These are phyloP conservation scores for Chalciporus chontae DNA, from an alignment of 768 basidiomycete species.

Conservation along the genomic window DNA sequence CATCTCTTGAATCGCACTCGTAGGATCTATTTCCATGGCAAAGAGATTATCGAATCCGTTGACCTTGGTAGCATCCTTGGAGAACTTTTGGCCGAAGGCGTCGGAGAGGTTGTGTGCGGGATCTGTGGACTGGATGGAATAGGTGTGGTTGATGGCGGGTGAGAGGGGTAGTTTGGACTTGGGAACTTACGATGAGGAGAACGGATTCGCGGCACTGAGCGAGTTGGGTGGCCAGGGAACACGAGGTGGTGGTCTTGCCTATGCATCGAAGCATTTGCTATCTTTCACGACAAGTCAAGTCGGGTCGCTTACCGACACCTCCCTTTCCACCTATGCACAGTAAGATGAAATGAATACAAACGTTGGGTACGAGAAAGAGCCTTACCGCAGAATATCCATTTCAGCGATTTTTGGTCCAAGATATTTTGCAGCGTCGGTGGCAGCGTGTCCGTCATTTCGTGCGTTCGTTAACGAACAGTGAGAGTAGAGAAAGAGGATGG, in stretches of 20 bases:
- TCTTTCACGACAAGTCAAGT: background rate
- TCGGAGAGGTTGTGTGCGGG: conserved; percentile 99
- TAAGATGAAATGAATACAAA: conserved; percentile 11
- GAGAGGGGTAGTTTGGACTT: background rate
- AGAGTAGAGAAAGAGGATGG: conserved; percentile 2
- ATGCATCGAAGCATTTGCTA: conserved; percentile 1
- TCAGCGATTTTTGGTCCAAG: conserved; percentile 86
- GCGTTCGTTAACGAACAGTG: conserved; percentile 9
- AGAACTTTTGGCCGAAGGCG: conserved; percentile 98
- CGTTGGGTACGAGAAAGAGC: conserved; percentile 17
- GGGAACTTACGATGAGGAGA: conserved; percentile 80
- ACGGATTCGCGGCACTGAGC: conserved; percentile 91
- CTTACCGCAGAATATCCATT: conserved; percentile 99
- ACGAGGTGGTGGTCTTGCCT: conserved; percentile 99
- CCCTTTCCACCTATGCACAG: conserved; percentile 83
- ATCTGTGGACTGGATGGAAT: conserved; percentile 77
- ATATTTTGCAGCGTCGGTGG: conserved; percentile 91
- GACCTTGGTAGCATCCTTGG: conserved; percentile 97
- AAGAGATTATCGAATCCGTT: conserved; percentile 95
- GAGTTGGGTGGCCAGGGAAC: conserved; percentile 95
- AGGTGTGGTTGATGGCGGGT: background rate
- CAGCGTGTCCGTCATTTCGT: conserved; percentile 55
- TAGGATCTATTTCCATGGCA: conserved; percentile 99
- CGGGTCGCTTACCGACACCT: conserved; percentile 76
- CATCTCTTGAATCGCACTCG: conserved; percentile 98